A percentile compares a stretch with the other conserved stretches of the same genome.
Conservation (phyloP, 768 basidiomycete genomes). For the Galerina marginata region DNA sequence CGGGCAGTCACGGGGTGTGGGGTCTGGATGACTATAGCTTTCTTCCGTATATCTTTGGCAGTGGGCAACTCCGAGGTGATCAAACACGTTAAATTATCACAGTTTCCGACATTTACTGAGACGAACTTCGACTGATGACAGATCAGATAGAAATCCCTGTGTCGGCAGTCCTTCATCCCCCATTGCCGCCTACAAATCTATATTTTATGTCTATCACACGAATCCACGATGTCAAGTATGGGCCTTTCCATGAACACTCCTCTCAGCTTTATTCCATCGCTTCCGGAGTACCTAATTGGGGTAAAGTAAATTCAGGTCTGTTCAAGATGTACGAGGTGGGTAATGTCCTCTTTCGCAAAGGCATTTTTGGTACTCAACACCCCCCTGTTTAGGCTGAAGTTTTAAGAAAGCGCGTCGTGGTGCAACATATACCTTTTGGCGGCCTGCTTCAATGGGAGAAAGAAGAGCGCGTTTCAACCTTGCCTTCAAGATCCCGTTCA, state of each 20-base stretch:
- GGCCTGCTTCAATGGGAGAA: conserved; percentile 74
- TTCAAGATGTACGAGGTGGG: conserved; percentile 95
- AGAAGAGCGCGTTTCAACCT: neutral
- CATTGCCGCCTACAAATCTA: conserved; percentile 70
- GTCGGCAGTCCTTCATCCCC: conserved; percentile 60
- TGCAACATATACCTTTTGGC: conserved; percentile 91
- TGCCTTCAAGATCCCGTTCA: conserved; percentile 1
- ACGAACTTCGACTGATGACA: conserved; percentile 30
- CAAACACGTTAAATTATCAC: conserved; percentile 1
- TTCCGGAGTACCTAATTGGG: conserved; percentile 86
- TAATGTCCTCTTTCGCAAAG: conserved; percentile 7
- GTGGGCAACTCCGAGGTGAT: conserved; percentile 83
- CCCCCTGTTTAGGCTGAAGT: conserved; percentile 73
- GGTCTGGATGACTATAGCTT: conserved; percentile 93
- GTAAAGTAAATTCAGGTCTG: conserved; percentile 87
- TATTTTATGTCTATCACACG: conserved; percentile 82
- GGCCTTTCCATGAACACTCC: conserved; percentile 92
- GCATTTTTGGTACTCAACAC: neutral
- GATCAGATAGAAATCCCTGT: conserved; percentile 72
- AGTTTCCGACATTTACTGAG: conserved; percentile 11
- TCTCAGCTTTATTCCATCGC: conserved; percentile 90
- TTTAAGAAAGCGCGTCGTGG: conserved; percentile 92
- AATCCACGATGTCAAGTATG: conserved; percentile 80
- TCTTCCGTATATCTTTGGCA: conserved; percentile 89
- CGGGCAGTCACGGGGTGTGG: conserved; percentile 98